phyloP scores from a whole-genome alignment of 306 rosid species.

The Prinsepia uniflora region DNA sequence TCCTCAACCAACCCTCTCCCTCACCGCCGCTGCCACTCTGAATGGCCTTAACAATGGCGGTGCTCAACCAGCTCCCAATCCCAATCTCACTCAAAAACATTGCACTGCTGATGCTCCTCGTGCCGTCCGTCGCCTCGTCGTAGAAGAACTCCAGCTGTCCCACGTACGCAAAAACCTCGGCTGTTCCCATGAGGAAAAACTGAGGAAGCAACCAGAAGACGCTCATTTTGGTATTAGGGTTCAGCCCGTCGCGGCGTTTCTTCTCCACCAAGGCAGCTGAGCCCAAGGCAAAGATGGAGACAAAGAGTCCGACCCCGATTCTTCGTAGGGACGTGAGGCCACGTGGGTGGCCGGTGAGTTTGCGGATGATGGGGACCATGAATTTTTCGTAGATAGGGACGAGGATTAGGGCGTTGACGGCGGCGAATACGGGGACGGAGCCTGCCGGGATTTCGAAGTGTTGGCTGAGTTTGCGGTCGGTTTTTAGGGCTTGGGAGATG shows the following conservation, averaged over 20 bases:
- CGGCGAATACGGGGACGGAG: conserved; percentile 39
- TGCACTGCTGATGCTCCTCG: conserved; percentile 55
- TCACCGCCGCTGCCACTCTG: conserved; percentile 33
- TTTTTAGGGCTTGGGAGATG: conserved; percentile 44
- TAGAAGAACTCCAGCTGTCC: conserved; percentile 71
- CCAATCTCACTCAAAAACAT: conserved; percentile 49
- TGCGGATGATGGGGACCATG: conserved; percentile 44
- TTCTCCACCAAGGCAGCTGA: conserved; percentile 49
- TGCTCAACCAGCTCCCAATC: conserved; percentile 55
- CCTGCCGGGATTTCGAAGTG: conserved; percentile 48
- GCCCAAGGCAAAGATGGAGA: conserved; percentile 45
- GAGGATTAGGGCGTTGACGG: conserved; percentile 45
- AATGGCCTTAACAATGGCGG: conserved; percentile 40
- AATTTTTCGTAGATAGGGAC: conserved; percentile 53
- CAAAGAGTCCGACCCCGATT: conserved; percentile 52
- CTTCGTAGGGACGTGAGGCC: conserved; percentile 61
- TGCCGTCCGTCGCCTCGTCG: conserved; percentile 63
- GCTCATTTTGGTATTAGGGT: conserved; percentile 26
- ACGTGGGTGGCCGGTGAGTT: conserved; percentile 44
- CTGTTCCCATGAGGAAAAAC: conserved; percentile 43
- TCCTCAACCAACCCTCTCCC: conserved; percentile 44
- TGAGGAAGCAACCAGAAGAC: conserved; percentile 69
- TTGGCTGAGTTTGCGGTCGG: conserved; percentile 36
- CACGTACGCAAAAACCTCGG: conserved; percentile 63
- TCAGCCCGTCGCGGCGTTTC: conserved; percentile 30